Evolutionary conservation across 208 protist species (phyloP).

Genomic region (Trypanosoma lewisi): DNA sequence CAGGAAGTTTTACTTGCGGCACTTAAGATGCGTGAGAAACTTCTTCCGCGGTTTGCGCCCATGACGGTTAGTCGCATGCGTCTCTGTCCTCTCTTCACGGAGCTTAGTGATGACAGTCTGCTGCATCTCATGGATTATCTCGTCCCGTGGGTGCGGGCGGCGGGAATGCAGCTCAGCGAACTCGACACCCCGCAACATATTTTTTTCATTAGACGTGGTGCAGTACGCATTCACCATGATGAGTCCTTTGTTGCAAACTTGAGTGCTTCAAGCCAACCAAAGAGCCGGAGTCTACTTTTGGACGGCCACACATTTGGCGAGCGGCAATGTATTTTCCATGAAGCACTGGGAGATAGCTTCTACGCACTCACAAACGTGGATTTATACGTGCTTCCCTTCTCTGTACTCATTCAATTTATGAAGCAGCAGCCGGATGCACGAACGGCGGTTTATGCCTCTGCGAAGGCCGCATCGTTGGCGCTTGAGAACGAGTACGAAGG

Average conservation of each 20-base stretch:
- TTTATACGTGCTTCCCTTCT: constrained; percentile 74
- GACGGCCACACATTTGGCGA: constrained; percentile 86
- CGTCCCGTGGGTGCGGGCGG: constrained; percentile 56
- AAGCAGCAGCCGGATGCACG: constrained; percentile 67
- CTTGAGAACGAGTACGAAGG: constrained; percentile 48
- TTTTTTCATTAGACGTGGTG: constrained; percentile 75
- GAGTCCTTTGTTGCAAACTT: constrained; percentile 19
- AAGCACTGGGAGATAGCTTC: constrained; percentile 49
- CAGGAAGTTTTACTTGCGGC: constrained; percentile 38
- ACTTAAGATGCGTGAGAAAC: constrained; percentile 49
- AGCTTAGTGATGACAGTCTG: constrained; percentile 47
- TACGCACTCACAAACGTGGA: constrained; percentile 74
- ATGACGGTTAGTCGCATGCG: constrained; percentile 57
- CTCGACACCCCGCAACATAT: constrained; percentile 41
- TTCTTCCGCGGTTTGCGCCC: constrained; percentile 60
- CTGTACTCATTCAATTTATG: constrained; percentile 77
- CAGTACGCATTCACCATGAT: constrained; percentile 60
- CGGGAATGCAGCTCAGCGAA: constrained; percentile 70
- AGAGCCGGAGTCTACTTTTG: constrained; percentile 56
- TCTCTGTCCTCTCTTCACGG: constrained; percentile 60
- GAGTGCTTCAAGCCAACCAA: constrained; percentile 27
- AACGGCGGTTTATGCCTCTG: constrained; percentile 41
- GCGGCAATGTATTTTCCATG: constrained; percentile 68
- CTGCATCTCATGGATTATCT: constrained; percentile 54
- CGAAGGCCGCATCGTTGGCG: constrained; percentile 40